Percentiles rank a stretch among this genome's conserved stretches.
Evolutionary conservation across 2,329 filamentous ascomycete genomes (phyloP).

Genomic region (Aureobasidium sp.): DNA sequence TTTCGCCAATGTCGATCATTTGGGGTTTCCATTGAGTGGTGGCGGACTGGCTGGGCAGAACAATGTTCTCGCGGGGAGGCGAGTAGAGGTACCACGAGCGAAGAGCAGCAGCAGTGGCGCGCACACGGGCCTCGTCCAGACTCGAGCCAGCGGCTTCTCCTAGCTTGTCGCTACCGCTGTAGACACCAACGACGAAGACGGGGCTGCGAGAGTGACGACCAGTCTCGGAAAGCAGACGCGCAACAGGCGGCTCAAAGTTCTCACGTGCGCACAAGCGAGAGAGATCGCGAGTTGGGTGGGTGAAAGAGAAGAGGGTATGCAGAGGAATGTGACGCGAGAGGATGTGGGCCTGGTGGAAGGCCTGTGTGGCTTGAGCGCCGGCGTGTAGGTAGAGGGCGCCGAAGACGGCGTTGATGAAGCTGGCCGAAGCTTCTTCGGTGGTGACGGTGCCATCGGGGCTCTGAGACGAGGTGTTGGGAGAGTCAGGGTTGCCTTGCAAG

Average conservation of each 20-base stretch:
- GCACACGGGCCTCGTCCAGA: conserved; percentile 67
- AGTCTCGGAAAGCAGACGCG: conserved; percentile 83
- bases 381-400: conserved; percentile 82
- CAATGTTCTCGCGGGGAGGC: conserved; percentile 51
- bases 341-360: conserved; percentile 78
- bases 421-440: conserved; percentile 57
- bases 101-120: conserved; percentile 76
- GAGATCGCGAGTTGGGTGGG: conserved; percentile 75
- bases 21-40: conserved; percentile 45
- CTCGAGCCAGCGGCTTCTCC: conserved; percentile 81
- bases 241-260: conserved; percentile 80
- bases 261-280: conserved; percentile 77
- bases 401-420: conserved; percentile 75
- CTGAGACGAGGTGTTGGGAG: not conserved
- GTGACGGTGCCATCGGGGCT: conserved; percentile 32
- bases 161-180: conserved; percentile 81
- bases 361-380: conserved; percentile 69
- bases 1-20: conserved; percentile 51
- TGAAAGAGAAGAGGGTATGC: conserved; percentile 73
- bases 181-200: conserved; percentile 91
- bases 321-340: conserved; percentile 48
- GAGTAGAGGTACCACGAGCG: conserved; percentile 97
- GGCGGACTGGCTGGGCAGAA: conserved; percentile 45
- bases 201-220: conserved; percentile 77
- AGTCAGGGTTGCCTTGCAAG: not conserved